A percentile compares a stretch with the other conserved stretches of the same genome.
Evolutionary conservation across 2,329 filamentous ascomycete genomes (phyloP).

Genomic region (Colletotrichum acutatum): DNA sequence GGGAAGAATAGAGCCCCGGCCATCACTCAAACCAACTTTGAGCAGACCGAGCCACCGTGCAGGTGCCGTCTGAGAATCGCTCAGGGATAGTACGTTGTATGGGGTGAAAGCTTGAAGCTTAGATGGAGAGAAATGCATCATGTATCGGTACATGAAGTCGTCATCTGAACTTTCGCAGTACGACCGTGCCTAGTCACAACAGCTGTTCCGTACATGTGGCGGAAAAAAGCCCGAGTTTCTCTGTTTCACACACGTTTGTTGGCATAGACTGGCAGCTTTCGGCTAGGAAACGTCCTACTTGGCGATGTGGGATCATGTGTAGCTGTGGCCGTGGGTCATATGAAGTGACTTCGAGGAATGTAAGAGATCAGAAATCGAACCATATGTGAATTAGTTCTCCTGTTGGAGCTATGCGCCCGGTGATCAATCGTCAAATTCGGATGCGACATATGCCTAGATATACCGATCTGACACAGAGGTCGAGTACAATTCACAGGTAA

Average conservation of each 20-base stretch:
- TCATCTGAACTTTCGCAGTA: slow-evolving; percentile 21
- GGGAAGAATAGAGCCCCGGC: neutral
- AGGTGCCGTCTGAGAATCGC: slow-evolving; percentile 31
- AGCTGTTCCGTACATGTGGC: slow-evolving; percentile 7
- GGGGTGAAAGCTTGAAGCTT: slow-evolving; percentile 15
- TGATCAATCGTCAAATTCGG: neutral
- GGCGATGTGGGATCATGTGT: neutral
- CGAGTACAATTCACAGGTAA: neutral
- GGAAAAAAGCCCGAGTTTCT: slow-evolving; percentile 1
- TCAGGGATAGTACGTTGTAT: slow-evolving; percentile 14
- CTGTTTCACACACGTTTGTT: slow-evolving; percentile 8
- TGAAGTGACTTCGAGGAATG: neutral
- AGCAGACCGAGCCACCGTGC: neutral
- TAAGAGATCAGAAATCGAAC: neutral
- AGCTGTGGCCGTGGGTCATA: neutral
- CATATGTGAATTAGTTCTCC: neutral
- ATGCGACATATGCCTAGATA: neutral
- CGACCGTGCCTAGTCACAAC: neutral
- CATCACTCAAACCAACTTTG: slow-evolving; percentile 1
- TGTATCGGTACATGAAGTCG: slow-evolving; percentile 6
- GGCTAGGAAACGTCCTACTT: neutral
- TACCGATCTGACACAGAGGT: neutral
- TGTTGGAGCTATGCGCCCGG: neutral
- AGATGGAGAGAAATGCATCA: slow-evolving; percentile 2
- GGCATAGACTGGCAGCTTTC: neutral